Conservation (phyloP, 129 eudicot genomes). For the Calendula officinalis region DNA sequence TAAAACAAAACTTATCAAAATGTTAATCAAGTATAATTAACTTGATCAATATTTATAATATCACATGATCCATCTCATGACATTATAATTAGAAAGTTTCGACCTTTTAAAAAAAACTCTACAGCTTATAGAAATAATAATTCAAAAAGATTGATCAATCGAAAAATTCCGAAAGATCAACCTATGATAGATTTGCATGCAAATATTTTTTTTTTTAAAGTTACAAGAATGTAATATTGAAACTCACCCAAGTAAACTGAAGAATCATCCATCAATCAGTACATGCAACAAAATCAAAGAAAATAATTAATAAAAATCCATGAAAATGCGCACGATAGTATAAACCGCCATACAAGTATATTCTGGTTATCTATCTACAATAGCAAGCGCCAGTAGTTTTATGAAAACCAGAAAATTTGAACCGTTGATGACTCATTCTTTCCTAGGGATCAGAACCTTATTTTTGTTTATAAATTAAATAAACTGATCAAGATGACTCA, state of each 20-base stretch:
- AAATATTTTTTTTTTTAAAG: slow-evolving; percentile 10
- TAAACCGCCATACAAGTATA: slow-evolving; percentile 23
- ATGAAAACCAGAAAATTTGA: slow-evolving; percentile 34
- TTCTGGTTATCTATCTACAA: background rate
- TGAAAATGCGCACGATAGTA: slow-evolving; percentile 35
- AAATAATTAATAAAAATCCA: background rate
- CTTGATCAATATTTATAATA: background rate
- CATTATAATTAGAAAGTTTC: background rate
- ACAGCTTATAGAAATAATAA: slow-evolving; percentile 7
- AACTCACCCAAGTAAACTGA: slow-evolving; percentile 91
- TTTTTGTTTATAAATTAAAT: slow-evolving; percentile 7
- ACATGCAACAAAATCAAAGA: slow-evolving; percentile 42
- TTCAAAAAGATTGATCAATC: background rate
- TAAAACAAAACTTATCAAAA: background rate
- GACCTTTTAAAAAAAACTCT: background rate
- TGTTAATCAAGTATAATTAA: background rate
- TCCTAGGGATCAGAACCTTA: slow-evolving; percentile 25
- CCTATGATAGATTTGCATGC: slow-evolving; percentile 24
- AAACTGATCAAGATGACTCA: slow-evolving; percentile 23
- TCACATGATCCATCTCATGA: slow-evolving; percentile 11
- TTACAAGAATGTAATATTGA: background rate
- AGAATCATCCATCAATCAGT: slow-evolving; percentile 32
- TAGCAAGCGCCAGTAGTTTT: slow-evolving; percentile 36
- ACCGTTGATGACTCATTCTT: slow-evolving; percentile 27
- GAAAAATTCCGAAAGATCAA: slow-evolving; percentile 13